Conservation (phyloP, 805 yeast species). For the Kluyveromyces siamensis region DNA sequence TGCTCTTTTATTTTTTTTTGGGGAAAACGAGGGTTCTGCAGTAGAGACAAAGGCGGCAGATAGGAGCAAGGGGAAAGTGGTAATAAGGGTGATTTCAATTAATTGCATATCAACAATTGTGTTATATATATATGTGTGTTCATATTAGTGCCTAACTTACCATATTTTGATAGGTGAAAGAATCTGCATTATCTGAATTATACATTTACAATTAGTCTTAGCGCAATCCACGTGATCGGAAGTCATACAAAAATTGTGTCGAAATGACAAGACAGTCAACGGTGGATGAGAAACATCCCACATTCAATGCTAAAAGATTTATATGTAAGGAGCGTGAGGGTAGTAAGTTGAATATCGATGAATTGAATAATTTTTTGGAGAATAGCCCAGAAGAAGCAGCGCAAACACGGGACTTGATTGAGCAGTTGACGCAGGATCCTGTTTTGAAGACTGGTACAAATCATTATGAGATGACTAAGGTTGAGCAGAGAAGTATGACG, state of each 20-base stretch:
- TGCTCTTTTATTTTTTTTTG: no score
- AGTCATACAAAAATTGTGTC: not conserved
- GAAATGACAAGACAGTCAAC: constrained; percentile 25
- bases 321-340: constrained; percentile 36
- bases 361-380: constrained; percentile 49
- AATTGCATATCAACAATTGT: no score
- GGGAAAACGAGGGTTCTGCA: no score
- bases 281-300: constrained; percentile 12
- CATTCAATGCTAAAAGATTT: constrained; percentile 22
- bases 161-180: no score
- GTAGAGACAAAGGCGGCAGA: no score
- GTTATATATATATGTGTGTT: no score
- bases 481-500: constrained; percentile 49
- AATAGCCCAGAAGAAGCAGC: constrained; percentile 38
- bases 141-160: no score
- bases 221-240: not conserved
- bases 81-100: no score
- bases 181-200: no score
- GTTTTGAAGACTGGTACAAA: constrained; percentile 43
- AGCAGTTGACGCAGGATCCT: constrained; percentile 61
- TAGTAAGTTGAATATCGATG: constrained; percentile 35
- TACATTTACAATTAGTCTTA: no score
- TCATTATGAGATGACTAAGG: constrained; percentile 50
- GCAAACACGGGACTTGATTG: constrained; percentile 40
- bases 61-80: no score